A percentile compares a stretch with the other conserved stretches of the same genome.
Conservation (phyloP, 805 yeast genomes). For the Hanseniaspora valbyensis region DNA sequence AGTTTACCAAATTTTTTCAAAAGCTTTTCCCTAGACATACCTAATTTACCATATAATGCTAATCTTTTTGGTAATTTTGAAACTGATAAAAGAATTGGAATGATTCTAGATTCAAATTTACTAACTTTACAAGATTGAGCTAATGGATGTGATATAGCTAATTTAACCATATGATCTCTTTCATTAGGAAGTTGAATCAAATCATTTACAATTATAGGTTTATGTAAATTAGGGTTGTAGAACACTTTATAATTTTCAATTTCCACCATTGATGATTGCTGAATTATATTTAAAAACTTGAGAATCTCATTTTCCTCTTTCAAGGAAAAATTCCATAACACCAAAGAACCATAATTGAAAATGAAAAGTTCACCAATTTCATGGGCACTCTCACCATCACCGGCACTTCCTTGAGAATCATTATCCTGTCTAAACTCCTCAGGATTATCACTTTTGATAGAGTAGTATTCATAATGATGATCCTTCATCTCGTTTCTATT, state of each 20-base stretch:
- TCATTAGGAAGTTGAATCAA: slow-evolving; percentile 84
- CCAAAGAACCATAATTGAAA: slow-evolving; percentile 89
- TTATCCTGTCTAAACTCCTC: slow-evolving; percentile 16
- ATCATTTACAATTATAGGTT: slow-evolving; percentile 80
- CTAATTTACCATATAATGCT: slow-evolving; percentile 81
- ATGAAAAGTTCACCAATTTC: slow-evolving; percentile 77
- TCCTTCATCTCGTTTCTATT: slow-evolving; percentile 76
- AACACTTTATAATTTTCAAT: slow-evolving; percentile 58
- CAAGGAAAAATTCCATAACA: slow-evolving; percentile 93
- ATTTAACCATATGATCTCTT: slow-evolving; percentile 72
- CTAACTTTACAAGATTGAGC: slow-evolving; percentile 92
- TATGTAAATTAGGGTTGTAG: slow-evolving; percentile 44
- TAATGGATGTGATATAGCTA: slow-evolving; percentile 90
- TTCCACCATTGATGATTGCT: slow-evolving; percentile 61
- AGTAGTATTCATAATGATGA: slow-evolving; percentile 82
- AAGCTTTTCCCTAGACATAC: slow-evolving; percentile 72
- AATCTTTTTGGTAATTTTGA: slow-evolving; percentile 81
- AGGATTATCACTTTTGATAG: slow-evolving; percentile 25
- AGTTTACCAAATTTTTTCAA: slow-evolving; percentile 80
- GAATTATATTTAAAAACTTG: slow-evolving; percentile 54
- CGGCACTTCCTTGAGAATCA: slow-evolving; percentile 15
- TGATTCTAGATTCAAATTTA: slow-evolving; percentile 83
- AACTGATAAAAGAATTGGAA: slow-evolving; percentile 68
- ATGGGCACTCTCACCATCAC: slow-evolving; percentile 22
- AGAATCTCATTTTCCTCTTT: slow-evolving; percentile 83